A percentile compares a stretch with the other conserved stretches of the same genome.
Conservation (phyloP, 257 asterid genomes). For the Ajuga chamaepitys region DNA sequence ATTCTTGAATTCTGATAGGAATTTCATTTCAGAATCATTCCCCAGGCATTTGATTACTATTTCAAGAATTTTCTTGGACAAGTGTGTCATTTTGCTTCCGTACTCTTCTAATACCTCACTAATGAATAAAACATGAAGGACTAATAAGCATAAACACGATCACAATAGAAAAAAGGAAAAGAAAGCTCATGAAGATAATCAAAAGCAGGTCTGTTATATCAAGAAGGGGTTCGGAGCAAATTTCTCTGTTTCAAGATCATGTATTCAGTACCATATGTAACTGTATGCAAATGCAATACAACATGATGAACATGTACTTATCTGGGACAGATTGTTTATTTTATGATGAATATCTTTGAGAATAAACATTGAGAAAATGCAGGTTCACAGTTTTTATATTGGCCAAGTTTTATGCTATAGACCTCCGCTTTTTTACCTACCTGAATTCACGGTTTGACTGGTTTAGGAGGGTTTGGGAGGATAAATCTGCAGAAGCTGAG, state of each 20-base stretch:
- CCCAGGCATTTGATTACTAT: conserved; percentile 34
- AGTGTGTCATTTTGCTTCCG: conserved; percentile 43
- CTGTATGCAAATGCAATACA: not conserved
- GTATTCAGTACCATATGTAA: not conserved
- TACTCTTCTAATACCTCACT: conserved; percentile 43
- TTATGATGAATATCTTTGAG: not conserved
- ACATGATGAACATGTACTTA: not conserved
- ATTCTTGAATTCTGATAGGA: conserved; percentile 41
- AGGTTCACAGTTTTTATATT: not conserved
- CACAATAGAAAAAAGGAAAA: not conserved
- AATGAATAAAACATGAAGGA: not conserved
- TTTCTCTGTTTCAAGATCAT: not conserved
- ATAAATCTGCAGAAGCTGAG: conserved; percentile 44
- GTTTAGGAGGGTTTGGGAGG: conserved; percentile 39
- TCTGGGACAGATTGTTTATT: not conserved
- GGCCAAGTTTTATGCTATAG: not conserved
- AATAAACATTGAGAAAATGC: not conserved
- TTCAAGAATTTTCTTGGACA: conserved; percentile 41
- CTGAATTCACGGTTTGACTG: conserved; percentile 38
- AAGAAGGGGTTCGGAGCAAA: not conserved
- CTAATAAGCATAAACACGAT: not conserved
- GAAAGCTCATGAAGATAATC: not conserved
- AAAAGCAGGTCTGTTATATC: not conserved
- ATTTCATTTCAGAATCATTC: conserved; percentile 19
- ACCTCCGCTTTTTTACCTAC: conserved; percentile 26